Base-by-base conservation (phyloP, 805 yeast genomes). In the Candida sithepensis region DNA sequence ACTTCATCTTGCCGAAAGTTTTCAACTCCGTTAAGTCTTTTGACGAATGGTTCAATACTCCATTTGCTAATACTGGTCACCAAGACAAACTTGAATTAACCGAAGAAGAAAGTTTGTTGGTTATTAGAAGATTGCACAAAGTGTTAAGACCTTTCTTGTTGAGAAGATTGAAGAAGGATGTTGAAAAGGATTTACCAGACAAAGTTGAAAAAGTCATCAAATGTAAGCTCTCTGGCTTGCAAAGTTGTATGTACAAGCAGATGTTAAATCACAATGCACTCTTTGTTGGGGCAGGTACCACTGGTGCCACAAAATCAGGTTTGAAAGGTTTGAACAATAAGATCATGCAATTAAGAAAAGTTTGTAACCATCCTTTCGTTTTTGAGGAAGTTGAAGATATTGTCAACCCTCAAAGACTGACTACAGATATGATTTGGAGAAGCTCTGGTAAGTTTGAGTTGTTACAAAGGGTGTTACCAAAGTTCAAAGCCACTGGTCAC, bases 1-100 rank as follows among this genome's bases (percentile, higher is more conserved):
- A 87, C 63, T 87, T 87, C 58, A 92, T 85, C 19, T 74, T 87
- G 52, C 96, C 96, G 7, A 84, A 85, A 59, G 84, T 87, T 64
- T 87, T 87, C 75, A 87, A 86, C 60, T 86, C 94, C 32, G 94
- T 85, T 10, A 85, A 87, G 60, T 83, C 92, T 7, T 87, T 87
- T 61, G 94, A 87, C 61, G 95, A 87, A 61, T 87, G 96, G 95
- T 87, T 87, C 63, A 87, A 87, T 60, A 87, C 95, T 0, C 95
- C 95, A 5, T 87, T 87, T 68, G 92, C 91, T 3, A 86, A 85
- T 54, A 82, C 94, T 16, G 95, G 95, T 48, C 73, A 82, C 14
- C 92, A 85, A 64, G 95, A 87, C 57, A 84, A 84, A 64, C 74
- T 87, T 44, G 94, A 83, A 52, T 73, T 87, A 53, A 82, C 89